Conservation (phyloP, 2,329 filamentous ascomycete species). For the Golovinomyces cichoracearum region DNA sequence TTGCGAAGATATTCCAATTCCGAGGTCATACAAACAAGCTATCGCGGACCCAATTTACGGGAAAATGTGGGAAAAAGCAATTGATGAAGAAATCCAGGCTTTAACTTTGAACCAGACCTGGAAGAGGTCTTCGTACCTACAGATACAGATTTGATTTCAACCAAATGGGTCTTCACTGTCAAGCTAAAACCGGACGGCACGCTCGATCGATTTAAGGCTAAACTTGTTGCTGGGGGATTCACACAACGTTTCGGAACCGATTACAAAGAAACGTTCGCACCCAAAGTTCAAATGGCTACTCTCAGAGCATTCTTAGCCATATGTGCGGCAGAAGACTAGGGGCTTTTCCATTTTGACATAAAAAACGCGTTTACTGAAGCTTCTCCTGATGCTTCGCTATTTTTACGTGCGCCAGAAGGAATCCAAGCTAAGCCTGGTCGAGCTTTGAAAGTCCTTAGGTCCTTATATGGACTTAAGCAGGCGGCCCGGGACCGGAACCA, state of each 20-base stretch:
- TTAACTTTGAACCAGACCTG: background rate
- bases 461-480: background rate
- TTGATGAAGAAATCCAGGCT: background rate
- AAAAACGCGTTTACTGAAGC: constrained; percentile 1
- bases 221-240: background rate
- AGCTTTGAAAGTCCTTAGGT: background rate
- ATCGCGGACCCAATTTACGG: background rate
- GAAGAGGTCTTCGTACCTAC: background rate
- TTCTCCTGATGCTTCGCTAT: background rate
- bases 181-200: background rate
- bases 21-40: background rate
- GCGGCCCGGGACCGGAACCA: background rate
- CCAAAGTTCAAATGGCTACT: background rate
- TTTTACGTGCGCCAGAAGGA: background rate
- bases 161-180: background rate
- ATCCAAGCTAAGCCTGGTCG: background rate
- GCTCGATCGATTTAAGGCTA: background rate
- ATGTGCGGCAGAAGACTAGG: background rate
- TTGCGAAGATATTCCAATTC: background rate
- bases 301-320: background rate
- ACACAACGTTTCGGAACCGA: background rate
- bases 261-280: background rate
- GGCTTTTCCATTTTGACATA: background rate
- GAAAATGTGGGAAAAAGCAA: background rate
- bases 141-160: background rate